A percentile compares a stretch with the other conserved stretches of the same genome.
phyloP scores from a whole-genome alignment of 2,329 filamentous ascomycete species.

The Phaeosphaeriaceae sp. region DNA sequence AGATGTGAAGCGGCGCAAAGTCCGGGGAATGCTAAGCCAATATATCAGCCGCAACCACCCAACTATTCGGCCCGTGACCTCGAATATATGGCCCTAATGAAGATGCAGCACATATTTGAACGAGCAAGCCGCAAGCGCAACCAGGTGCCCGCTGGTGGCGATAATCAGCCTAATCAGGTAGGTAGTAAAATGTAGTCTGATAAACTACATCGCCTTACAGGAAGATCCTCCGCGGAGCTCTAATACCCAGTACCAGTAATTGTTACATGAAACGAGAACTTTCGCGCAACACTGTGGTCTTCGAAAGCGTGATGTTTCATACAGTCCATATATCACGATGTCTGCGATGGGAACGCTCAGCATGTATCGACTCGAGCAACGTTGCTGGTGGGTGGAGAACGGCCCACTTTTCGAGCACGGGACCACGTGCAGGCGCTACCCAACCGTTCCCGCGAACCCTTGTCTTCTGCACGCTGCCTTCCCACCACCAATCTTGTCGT shows the following conservation, averaged over 20 bases:
- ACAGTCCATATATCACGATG: no score
- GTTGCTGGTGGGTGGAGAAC: neutral
- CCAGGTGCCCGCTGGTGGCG: neutral
- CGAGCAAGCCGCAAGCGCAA: neutral
- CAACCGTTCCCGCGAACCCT: slow-evolving; percentile 4
- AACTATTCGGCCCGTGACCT: neutral
- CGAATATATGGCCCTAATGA: slow-evolving; percentile 3
- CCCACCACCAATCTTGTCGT: slow-evolving; percentile 18
- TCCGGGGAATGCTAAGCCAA: neutral
- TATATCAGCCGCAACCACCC: neutral
- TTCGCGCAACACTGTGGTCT: no score
- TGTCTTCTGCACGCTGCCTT: slow-evolving; percentile 22
- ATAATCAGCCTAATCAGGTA: slow-evolving; percentile 7
- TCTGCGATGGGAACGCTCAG: neutral
- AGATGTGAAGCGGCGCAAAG: neutral
- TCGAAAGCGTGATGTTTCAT: no score
- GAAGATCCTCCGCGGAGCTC: no score
- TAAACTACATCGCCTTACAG: no score
- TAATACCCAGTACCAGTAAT: no score
- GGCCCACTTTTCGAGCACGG: slow-evolving; percentile 3
- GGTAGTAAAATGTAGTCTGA: slow-evolving; percentile 4
- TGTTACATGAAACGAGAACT: no score
- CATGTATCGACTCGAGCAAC: neutral
- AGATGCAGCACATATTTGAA: slow-evolving; percentile 3
- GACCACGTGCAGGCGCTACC: slow-evolving; percentile 9